Percentiles rank a stretch among this genome's conserved stretches.
phyloP scores from a whole-genome alignment of 2,329 filamentous ascomycete species.

The Pseudogymnoascus sp. region DNA sequence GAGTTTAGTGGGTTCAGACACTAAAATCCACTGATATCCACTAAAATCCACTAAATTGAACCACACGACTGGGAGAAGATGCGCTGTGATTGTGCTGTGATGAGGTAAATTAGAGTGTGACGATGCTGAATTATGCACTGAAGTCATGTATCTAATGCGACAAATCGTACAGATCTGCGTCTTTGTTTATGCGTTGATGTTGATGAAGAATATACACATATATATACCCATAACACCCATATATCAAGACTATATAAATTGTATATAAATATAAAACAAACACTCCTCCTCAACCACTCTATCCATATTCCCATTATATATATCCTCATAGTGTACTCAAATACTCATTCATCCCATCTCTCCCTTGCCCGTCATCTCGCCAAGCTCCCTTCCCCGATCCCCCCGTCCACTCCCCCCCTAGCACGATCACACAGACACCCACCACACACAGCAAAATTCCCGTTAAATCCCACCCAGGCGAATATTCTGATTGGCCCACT shows the following conservation, averaged over 20 bases:
- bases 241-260: too few species aligned
- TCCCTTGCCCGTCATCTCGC: background rate
- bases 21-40: background rate
- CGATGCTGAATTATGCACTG: background rate
- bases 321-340: too few species aligned
- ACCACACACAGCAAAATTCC: background rate
- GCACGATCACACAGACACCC: background rate
- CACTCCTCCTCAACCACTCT: background rate
- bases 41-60: background rate
- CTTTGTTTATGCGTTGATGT: background rate
- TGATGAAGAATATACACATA: background rate
- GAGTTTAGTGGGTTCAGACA: too few species aligned
- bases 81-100: background rate
- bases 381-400: background rate
- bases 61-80: background rate
- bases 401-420: too few species aligned
- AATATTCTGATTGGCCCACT: too few species aligned
- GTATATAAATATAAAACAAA: background rate
- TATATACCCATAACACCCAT: background rate
- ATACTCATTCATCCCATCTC: background rate
- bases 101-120: background rate
- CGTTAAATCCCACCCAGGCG: too few species aligned
- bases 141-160: background rate
- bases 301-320: background rate
- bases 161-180: background rate